Evolutionary conservation across 441 rosid genomes (phyloP).

Genomic region (Arabidopsis lyrata): DNA sequence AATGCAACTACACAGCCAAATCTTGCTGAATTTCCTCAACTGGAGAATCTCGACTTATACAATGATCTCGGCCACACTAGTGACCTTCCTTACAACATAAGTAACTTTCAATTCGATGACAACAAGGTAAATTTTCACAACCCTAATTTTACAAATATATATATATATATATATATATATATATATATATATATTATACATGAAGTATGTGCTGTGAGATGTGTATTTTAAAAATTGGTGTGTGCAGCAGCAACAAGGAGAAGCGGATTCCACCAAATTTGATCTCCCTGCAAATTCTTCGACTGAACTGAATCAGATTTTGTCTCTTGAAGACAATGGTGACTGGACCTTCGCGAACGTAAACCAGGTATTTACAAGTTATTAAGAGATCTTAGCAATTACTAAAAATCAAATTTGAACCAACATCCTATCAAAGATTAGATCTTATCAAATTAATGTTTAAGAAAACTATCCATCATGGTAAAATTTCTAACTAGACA

Average conservation of each 20-base stretch:
- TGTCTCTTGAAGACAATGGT: constrained; percentile 26
- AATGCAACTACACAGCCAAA: constrained; percentile 21
- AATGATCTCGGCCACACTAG: constrained; percentile 2
- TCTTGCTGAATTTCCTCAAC: constrained; percentile 20
- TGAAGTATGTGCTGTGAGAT: constrained; percentile 1
- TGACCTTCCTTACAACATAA: constrained; percentile 31
- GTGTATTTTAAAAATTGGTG: neutral
- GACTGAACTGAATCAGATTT: constrained; percentile 25
- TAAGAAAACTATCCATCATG: too few species aligned
- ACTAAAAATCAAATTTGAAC: neutral
- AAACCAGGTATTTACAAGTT: constrained; percentile 35
- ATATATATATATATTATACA: neutral
- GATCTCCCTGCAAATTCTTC: constrained; percentile 16
- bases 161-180: neutral
- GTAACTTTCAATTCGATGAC: constrained; percentile 16
- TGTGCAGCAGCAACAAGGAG: constrained; percentile 23
- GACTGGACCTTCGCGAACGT: constrained; percentile 17
- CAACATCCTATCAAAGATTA: neutral
- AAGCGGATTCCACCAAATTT: constrained; percentile 9
- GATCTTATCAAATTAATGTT: neutral
- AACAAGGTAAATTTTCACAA: constrained; percentile 13
- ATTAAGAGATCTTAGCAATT: neutral
- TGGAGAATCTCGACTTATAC: constrained; percentile 25
- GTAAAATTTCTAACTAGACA: too few species aligned
- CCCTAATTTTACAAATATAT: neutral